Base-by-base conservation (phyloP, 345 rosid genomes). In the Rubroshorea leprosula region DNA sequence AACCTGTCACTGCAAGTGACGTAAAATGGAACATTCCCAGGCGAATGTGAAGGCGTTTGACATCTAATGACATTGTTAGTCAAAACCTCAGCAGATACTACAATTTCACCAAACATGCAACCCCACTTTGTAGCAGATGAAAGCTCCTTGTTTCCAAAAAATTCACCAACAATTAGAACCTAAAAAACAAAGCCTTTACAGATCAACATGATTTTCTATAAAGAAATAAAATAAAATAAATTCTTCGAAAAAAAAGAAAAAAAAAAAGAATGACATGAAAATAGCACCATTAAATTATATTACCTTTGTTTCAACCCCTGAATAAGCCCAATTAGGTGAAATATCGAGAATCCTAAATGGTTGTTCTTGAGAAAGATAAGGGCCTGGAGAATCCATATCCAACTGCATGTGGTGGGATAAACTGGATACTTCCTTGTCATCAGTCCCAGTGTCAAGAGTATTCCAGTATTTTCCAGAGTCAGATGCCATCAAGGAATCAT, bases 291-390 rank as follows among this genome's bases (percentile, higher is more conserved):
- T 24, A 8, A 14, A 51, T 25, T 18, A 25, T 54, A 14, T 45
- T 13, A 84, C 90, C 83, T 82, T 78, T 16, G 85, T 78, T 61
- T 76, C 76, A 31, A 55, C 52, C 49, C 73, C 79, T 23, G 84
- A 57, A 65, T 71, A 78, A 58, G 78, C 77, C 88, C 88, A 82
- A 29, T 85, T 81, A 26, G 92, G 92, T 23, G 92, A 76, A 67
- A 80, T 82, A 64, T 82, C 88, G 49, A 23, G 60, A 55, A 91
- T 88, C 55, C 77, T 84, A 65, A 91, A 88, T 58, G 86, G 80
- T 74, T 88, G 98, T 38, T 86, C 83, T 70, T 81, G 80, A 47
- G 95, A 86, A 47, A 91, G 80, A 52, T 90, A 88, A 59, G 98
- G 96, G 53, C 83, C 88, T 44, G 79, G 69, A 26, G 85, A 80